Base-by-base conservation (phyloP, 2,329 filamentous ascomycete species). In the Phyllosticta ampelicida region DNA sequence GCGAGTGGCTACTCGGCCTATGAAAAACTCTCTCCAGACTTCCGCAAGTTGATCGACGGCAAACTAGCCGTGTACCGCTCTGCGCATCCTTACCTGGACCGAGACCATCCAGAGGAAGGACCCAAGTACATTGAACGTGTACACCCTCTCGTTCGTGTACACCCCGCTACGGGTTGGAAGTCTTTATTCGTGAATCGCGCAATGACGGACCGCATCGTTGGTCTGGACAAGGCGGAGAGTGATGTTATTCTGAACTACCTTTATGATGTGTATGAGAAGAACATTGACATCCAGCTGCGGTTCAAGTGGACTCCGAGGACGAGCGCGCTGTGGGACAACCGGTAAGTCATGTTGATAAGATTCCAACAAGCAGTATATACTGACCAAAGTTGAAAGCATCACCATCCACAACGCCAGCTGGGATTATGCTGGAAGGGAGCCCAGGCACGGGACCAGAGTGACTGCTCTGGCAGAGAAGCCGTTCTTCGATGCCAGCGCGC, bases 101-200 rank as follows among this genome's bases (percentile, higher is more conserved):
- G 84, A 8, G 74, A 83, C 4, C 68, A 85, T 56, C 81, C 82
- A 0, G 77, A 77, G 11, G 76, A 78, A 0, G 86, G 86, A 0
- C 86, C 85, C 0, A 81, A 84, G 70, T 78, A 77, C 63, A 72
- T 89, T n/a, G 85, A 88, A 70, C 78, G 86, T 6, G 74, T 78
- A 9, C 86, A 89, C 66, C 85, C 86, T 0, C 68, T 89, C 9
- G 86, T 89, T 1, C 78, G 86, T 2, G 82, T 86, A 0, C 86
- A 89, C 66, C 86, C 86, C 0, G 85, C 82, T 0, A 89, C 86
- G 0, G 86, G 86, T 0, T 89, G 86, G 86, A 89, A 88, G 69
- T 77, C 84, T 0, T 75, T 89, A 0, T 89, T 79, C 76, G 86
- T 89, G 0, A 89, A 89, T 67, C 78, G 85, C 2, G 75, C 82